phyloP scores from a whole-genome alignment of 1,284 basidiomycete genomes.

The Ganoderma boninense region DNA sequence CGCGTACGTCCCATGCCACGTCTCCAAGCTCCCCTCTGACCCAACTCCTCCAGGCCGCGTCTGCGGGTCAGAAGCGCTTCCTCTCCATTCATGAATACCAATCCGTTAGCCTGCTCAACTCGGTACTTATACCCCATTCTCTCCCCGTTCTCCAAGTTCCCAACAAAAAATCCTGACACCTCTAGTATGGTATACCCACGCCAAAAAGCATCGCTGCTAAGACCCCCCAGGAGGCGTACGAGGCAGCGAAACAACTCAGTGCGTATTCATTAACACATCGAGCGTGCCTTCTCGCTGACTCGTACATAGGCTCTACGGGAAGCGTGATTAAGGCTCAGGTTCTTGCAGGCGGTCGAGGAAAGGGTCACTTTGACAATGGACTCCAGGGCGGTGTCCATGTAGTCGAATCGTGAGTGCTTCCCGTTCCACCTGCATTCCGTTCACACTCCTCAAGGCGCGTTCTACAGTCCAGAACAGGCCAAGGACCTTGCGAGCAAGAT shows the following conservation, averaged over 20 bases:
- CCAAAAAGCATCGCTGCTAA: slow-evolving; percentile 92
- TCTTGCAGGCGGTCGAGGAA: slow-evolving; percentile 97
- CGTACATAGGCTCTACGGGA: slow-evolving; percentile 62
- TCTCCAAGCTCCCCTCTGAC: slow-evolving; percentile 7
- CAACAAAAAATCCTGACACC: not conserved
- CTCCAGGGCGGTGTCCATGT: slow-evolving; percentile 98
- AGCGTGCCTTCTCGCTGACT: slow-evolving; percentile 4
- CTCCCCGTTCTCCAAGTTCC: not conserved
- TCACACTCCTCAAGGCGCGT: not conserved
- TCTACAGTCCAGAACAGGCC: slow-evolving; percentile 86
- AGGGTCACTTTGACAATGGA: slow-evolving; percentile 97
- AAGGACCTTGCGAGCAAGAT: slow-evolving; percentile 91
- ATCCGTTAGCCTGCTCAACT: slow-evolving; percentile 94
- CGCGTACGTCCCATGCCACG: slow-evolving; percentile 54
- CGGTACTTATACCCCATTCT: slow-evolving; percentile 57
- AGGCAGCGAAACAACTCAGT: slow-evolving; percentile 92
- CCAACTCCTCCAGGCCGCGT: slow-evolving; percentile 55
- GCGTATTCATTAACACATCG: slow-evolving; percentile 27
- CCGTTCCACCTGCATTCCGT: slow-evolving; percentile 6
- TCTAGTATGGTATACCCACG: slow-evolving; percentile 95
- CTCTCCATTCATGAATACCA: slow-evolving; percentile 99
- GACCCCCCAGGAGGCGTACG: slow-evolving; percentile 89
- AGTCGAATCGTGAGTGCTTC: slow-evolving; percentile 77
- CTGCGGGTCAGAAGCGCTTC: slow-evolving; percentile 89
- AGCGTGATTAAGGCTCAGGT: slow-evolving; percentile 99